These are phyloP conservation scores for Elsinoe ampelina DNA, from an alignment of 2,329 filamentous ascomycete genomes.

Conservation along the genomic window DNA sequence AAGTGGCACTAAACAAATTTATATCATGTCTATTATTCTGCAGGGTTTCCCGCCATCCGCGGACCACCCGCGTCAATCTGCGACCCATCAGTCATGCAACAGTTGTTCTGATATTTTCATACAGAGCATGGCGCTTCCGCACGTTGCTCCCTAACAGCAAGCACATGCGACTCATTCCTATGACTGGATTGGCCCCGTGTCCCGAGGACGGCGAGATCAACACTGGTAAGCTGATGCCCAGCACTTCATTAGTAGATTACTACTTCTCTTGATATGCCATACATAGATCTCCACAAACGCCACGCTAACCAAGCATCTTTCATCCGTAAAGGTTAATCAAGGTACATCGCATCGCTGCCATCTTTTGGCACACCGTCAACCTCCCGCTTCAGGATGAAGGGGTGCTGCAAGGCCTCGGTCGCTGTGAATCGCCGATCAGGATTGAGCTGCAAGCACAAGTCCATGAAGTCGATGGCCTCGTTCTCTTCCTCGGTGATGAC, in stretches of 20 bases:
- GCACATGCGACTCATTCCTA: too few relatives aligned
- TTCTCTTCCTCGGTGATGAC: constrained; percentile 57
- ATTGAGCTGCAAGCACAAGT: constrained; percentile 66
- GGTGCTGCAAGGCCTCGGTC: constrained; percentile 61
- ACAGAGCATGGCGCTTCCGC: too few relatives aligned
- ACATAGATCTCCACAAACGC: neutral
- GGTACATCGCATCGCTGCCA: constrained; percentile 33
- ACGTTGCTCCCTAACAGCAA: too few relatives aligned
- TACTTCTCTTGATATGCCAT: neutral
- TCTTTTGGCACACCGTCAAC: constrained; percentile 38
- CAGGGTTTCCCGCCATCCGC: too few relatives aligned
- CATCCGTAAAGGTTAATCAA: constrained; percentile 14
- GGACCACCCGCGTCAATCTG: too few relatives aligned
- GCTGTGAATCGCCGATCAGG: constrained; percentile 65
- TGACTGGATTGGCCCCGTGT: too few relatives aligned
- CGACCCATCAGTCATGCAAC: too few relatives aligned
- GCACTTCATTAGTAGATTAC: neutral
- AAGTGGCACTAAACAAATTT: too few relatives aligned
- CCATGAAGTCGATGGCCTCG: constrained; percentile 62
- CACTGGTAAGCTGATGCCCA: neutral
- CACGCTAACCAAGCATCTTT: neutral
- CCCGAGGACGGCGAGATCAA: too few relatives aligned
- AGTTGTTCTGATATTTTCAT: too few relatives aligned
- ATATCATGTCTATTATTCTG: too few relatives aligned
- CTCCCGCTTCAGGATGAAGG: constrained; percentile 41